Evolutionary conservation across 805 yeast genomes (phyloP), one percentile per base, ranked within the genome.

Genomic region (Kodamaea lidongshanica): DNA sequence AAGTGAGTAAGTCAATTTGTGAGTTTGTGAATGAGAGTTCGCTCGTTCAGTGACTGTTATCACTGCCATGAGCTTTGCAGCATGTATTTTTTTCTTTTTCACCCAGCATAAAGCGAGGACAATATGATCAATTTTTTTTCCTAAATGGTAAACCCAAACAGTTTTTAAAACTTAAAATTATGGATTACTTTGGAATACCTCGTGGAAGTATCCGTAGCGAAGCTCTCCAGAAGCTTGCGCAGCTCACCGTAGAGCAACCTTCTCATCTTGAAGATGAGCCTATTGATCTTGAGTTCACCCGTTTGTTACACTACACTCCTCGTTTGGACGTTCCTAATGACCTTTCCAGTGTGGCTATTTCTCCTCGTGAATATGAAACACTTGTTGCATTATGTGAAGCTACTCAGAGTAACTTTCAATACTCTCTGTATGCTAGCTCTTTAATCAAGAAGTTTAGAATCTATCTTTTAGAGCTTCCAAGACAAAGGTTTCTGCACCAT

Each of bases 301-400:
- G 37, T 14, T 41, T 58, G 21, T 32, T 50, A 22, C 22, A 41
- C 3, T 18, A 16, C 24, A 22, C 35, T 8, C 27, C 37, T 10
- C 34, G 25, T 11, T 33, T 26, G 14, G 41, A 40, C 9, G 21
- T 28, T 9, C 36, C 30, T 16, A 32, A 32, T 13, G 30, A 35
- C 12, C 39, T 56, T 19, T 44, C 58, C 4, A 35, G 55, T 4
- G 64, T 67, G 11, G 70, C 73, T 10, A 59, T 73, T 36, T 54
- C 73, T 2, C 53, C 62, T 22, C 70, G 67, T 34, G 81, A 77
- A 46, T 61, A 64, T 34, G 82, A 79, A 39, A 66, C 70, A 4
- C 56, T 79, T 35, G 41, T 70, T 25, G 81, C 85, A 1, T 52
- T 80, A 16, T 72, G 79, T 37, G 58, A 59, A 16, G 56, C 65